phyloP scores from a whole-genome alignment of 805 yeast genomes.

The Metschnikowia cerradonensis region DNA sequence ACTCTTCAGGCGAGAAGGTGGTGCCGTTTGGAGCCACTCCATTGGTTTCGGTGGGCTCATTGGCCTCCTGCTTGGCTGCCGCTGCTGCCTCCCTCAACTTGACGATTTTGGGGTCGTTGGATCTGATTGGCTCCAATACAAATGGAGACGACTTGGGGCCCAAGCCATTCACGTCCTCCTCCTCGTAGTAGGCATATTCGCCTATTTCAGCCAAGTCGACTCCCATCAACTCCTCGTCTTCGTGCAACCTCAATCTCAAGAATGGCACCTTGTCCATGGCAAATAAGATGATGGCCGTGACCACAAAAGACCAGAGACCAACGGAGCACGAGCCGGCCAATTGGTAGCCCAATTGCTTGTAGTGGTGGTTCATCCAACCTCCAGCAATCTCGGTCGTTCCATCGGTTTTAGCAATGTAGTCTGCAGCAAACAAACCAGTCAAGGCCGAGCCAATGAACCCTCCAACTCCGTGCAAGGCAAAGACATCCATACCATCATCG shows the following conservation, averaged over 20 bases:
- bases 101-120: conserved; percentile 41
- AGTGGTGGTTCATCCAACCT: conserved; percentile 87
- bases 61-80: conserved; percentile 12
- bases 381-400: conserved; percentile 64
- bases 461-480: conserved; percentile 91
- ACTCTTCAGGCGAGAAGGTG: conserved; percentile 12
- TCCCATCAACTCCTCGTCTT: conserved; percentile 85
- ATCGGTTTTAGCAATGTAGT: conserved; percentile 81
- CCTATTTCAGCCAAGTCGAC: conserved; percentile 90
- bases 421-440: conserved; percentile 91
- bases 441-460: conserved; percentile 78
- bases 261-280: conserved; percentile 73
- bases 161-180: conserved; percentile 41
- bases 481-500: conserved; percentile 95
- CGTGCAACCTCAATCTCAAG: conserved; percentile 74
- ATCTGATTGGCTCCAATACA: conserved; percentile 77
- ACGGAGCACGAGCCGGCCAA: conserved; percentile 71
- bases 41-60: conserved; percentile 5
- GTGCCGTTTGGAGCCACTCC: conserved; percentile 15
- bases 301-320: conserved; percentile 69
- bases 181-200: conserved; percentile 73
- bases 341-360: conserved; percentile 82
- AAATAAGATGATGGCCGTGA: conserved; percentile 65
- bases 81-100: conserved; percentile 27
- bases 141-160: conserved; percentile 37